Evolutionary conservation across 1,284 basidiomycete species (phyloP), one percentile per base, ranked within the genome.

Genomic region (Pterulicium gracile): DNA sequence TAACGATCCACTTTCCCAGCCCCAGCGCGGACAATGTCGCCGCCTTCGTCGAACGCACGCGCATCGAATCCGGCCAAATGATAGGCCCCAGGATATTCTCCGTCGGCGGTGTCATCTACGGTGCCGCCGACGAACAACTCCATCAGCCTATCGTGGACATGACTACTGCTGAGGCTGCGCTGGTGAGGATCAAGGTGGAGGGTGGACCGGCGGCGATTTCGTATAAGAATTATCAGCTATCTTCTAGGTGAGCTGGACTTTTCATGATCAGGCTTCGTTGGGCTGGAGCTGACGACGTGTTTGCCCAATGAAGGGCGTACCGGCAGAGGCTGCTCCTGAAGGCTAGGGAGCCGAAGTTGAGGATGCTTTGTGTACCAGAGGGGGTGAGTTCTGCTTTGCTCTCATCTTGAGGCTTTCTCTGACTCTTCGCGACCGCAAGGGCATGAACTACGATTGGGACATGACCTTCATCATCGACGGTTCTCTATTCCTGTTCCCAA

Each of bases 361-460:
- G 65, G 24, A 81, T 86, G 81, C 65, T 81, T 7, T 83, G 81
- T 49, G 75, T 85, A 2, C 81, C 82, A 0, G 82, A 86, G 59
- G 82, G 82, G 17, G 82, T 21, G 12, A 7, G 19, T 13, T 21
- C 12, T 10, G 10, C 19, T 12, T 41, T 41, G 19, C 18, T 41
- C 39, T 41, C 10, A 41, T 41, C 39, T 41, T 10, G 10, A 32
- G 27, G 7, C 27, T 32, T 10, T 10, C 18, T 14, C 18, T 10
- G 15, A 15, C 27, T 14, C 10, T 41, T 10, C 39, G 12, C 23
- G 19, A 43, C 23, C 39, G 7, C 23, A 21, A 24, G 42, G 19
- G 82, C 4, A 82, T 82, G 79, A 83, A 81, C 54, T 75, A 68
- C 32, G 81, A 85, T 52, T 86, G 83, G 83, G 80, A 85, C 53